Base-by-base conservation (phyloP, 2,329 filamentous ascomycete species). In the Beauveria rudraprayagi region DNA sequence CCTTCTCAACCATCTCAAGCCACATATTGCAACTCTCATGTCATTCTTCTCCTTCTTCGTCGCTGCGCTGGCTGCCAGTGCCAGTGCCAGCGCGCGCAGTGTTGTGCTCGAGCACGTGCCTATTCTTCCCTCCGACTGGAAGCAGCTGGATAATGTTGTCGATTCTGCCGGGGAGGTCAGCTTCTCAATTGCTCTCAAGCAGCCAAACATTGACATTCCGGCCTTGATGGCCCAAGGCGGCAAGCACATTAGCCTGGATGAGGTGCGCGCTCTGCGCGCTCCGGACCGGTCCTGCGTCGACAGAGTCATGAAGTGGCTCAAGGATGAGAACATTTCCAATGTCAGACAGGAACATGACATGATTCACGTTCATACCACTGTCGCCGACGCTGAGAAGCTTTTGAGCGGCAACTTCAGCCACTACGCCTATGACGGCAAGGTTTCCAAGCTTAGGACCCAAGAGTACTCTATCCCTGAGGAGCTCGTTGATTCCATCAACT, bases 261-360 rank as follows among this genome's bases (percentile, higher is more conserved):
- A 62, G 14, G 51, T 62, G 34, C 43, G 44, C 34, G 44, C 41
- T 11, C 24, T 62, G n/a, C 61, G 56, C 19, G 43, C 55, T 3
- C 56, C 61, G 4, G 51, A 51, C 14, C 43, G 24, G 43, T 40
- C 48, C 1, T 28, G 46, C 22, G 54, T 70, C 28, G 57, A 66
- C n/a, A 61, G 63, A 0, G 72, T 77, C 2, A 53, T 68, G 3
- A 61, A 62, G 14, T 77, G 75, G 76, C 68, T 77, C 4, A 62
- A 61, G 37, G 65, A 67, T 1, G 68, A 66, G 30, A 70, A 68
- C 1, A 67, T 77, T 11, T 60, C 62, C 1, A 62, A 67, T 19
- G 61, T 68, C 16, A 65, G 63, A 14, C 63, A 63, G 3, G 65
- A 70, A 16, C 69, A 69, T 7, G 66, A 72, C 3, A 70, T 72